Percentiles rank a stretch among this genome's conserved stretches.
phyloP scores from a whole-genome alignment of 257 asterid genomes.

The Dorcoceras hygrometricum region DNA sequence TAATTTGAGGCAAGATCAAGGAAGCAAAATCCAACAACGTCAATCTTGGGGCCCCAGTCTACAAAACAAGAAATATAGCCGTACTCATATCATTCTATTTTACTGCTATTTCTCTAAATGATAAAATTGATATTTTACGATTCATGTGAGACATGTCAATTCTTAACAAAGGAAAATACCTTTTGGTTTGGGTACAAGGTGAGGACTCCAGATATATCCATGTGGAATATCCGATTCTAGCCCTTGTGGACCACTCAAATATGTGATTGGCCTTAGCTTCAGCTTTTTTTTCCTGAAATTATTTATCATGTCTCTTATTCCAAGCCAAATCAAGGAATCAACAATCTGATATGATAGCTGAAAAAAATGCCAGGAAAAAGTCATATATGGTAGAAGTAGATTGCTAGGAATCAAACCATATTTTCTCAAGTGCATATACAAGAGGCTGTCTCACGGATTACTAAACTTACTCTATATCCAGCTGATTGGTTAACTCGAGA shows the following conservation, averaged over 20 bases:
- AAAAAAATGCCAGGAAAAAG: slow-evolving; percentile 37
- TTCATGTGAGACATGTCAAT: slow-evolving; percentile 13
- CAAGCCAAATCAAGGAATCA: slow-evolving; percentile 95
- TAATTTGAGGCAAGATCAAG: slow-evolving; percentile 91
- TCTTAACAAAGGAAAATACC: slow-evolving; percentile 43
- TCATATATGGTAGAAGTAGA: slow-evolving; percentile 25
- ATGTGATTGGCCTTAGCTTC: slow-evolving; percentile 88
- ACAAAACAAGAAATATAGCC: slow-evolving; percentile 38
- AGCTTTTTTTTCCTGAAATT: slow-evolving; percentile 84
- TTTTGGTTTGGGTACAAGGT: slow-evolving; percentile 97
- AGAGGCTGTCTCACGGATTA: not conserved
- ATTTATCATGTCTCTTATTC: slow-evolving; percentile 92
- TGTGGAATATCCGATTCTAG: slow-evolving; percentile 80
- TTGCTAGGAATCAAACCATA: not conserved
- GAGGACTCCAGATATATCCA: slow-evolving; percentile 99
- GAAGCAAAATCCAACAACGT: slow-evolving; percentile 98
- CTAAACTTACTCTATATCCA: slow-evolving; percentile 45
- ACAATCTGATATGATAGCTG: slow-evolving; percentile 98
- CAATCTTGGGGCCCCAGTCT: slow-evolving; percentile 98
- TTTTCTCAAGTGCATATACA: not conserved
- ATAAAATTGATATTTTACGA: not conserved
- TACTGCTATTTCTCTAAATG: not conserved
- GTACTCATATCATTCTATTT: not conserved
- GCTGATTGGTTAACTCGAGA: slow-evolving; percentile 57
- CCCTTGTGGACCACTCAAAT: slow-evolving; percentile 87